These are phyloP conservation scores for Aspergillus nomiae DNA, from an alignment of 2,329 filamentous ascomycete genomes.

Conservation along the genomic window DNA sequence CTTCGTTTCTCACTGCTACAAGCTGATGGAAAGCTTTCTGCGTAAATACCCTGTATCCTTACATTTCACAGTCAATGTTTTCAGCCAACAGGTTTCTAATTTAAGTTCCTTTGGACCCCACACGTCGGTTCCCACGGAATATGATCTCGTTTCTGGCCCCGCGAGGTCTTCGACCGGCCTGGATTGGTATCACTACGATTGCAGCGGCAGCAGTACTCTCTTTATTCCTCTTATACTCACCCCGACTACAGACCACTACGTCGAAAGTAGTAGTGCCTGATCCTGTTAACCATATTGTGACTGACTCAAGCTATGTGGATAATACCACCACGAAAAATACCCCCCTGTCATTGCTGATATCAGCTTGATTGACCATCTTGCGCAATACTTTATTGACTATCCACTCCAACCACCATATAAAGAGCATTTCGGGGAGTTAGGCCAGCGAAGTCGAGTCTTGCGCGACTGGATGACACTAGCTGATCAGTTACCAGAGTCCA, in stretches of 20 bases:
- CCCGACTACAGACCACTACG: background rate
- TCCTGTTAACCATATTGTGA: background rate
- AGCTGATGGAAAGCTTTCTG: no score
- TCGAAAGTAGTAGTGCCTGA: background rate
- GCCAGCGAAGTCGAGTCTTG: slow-evolving; percentile 6
- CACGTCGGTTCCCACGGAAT: no score
- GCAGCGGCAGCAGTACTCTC: background rate
- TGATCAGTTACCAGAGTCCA: background rate
- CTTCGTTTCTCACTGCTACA: no score
- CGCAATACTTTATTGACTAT: slow-evolving; percentile 9
- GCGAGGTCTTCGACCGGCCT: background rate
- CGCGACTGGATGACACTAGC: slow-evolving; percentile 5
- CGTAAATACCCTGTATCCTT: background rate
- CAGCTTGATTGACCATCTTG: background rate
- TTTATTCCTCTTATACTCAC: background rate
- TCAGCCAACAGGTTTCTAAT: no score
- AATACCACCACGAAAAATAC: background rate
- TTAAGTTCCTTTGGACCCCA: background rate
- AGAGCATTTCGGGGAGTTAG: slow-evolving; percentile 6
- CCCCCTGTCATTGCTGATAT: rapidly evolving
- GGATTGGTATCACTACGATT: background rate
- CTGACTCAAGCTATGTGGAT: background rate
- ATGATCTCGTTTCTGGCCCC: background rate
- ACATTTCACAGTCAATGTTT: background rate
- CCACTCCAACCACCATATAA: slow-evolving; percentile 8